These are phyloP conservation scores for Cyberlindnera bimundalis DNA, from an alignment of 805 yeast species.

Conservation along the genomic window DNA sequence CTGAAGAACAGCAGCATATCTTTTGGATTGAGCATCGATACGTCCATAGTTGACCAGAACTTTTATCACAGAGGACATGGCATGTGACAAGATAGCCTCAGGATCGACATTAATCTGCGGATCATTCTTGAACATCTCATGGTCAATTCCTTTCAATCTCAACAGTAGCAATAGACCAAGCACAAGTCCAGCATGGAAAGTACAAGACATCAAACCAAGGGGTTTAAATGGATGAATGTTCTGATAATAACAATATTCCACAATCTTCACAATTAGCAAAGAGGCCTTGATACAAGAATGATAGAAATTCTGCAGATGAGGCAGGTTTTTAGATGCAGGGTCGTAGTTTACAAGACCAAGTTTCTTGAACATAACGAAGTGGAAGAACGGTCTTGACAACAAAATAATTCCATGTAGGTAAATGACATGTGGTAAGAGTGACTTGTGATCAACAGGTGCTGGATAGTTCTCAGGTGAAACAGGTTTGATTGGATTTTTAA, in stretches of 20 bases:
- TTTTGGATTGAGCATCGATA: constrained; percentile 20
- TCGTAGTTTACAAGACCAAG: constrained; percentile 20
- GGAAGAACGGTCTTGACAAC: constrained; percentile 41
- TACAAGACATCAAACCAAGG: constrained; percentile 30
- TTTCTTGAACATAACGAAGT: constrained; percentile 29
- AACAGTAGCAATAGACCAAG: constrained; percentile 32
- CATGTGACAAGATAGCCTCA: constrained; percentile 16
- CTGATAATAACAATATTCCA: constrained; percentile 26
- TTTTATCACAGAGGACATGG: constrained; percentile 22
- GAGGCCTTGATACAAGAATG: constrained; percentile 37
- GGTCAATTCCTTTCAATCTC: constrained; percentile 17
- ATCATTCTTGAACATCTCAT: constrained; percentile 18
- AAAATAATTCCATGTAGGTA: constrained; percentile 37
- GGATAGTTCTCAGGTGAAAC: constrained; percentile 26
- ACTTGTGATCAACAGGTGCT: constrained; percentile 21
- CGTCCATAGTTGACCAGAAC: constrained; percentile 21
- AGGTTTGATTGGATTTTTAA: constrained; percentile 32
- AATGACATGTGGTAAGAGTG: constrained; percentile 33
- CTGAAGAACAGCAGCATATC: constrained; percentile 17
- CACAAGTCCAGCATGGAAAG: constrained; percentile 37
- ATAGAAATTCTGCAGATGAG: constrained; percentile 28
- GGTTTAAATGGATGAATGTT: constrained; percentile 37
- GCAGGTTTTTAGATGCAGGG: constrained; percentile 13
- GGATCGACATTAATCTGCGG: constrained; percentile 16
- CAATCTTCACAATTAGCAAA: constrained; percentile 33